Evolutionary conservation across 2,329 filamentous ascomycete species (phyloP), one percentile per base, ranked within the genome.

Genomic region (Lecanoromycetidae sp.): DNA sequence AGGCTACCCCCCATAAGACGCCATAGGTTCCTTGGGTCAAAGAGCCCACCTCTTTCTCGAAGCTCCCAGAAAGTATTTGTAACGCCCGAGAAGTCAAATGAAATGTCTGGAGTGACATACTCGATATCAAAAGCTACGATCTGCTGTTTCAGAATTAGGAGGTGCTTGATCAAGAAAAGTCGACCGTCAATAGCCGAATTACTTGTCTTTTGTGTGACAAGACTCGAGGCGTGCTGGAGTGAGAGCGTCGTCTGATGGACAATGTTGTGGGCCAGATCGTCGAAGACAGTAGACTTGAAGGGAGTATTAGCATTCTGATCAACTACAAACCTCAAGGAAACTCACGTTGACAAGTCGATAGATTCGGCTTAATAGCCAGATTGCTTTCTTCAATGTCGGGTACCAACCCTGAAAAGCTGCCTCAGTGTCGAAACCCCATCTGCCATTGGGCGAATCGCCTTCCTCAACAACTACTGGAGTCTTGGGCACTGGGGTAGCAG

Each of bases 71-170:
- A 82, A 1, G 79, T 81, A 53, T 69, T 76, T 4, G 76, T 77
- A 10, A 82, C 66, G 41, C 70, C 72, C n/a, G 76, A 78, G 60
- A 82, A 80, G 62, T 82, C 79, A 59, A 82, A 73, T 12, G 74
- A 72, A 39, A 82, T 68, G 52, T 82, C 79, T 3, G 79, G 77
- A 2, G 76, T 74, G 17, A 80, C 75, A 57, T 75, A 82, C 60
- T 82, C 88, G 55, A 98, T 95, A 66, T 98, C 91, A 52, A 98
- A 87, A 8, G 88, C 88, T 22, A 98, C 80, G 43, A 98, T 84
- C 61, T 95, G 86, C 61, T 95, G 93, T 65, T 96, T 96, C 43
- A 98, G 76, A 41, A 95, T 82, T 41, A 98, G 81, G 2, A 98
- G 75, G 61, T 98, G 94, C 57, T 90, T 91, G 57, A 98, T 82